Percentiles rank a stretch among this genome's conserved stretches.
These are phyloP conservation scores for Didymella exigua DNA, from an alignment of 2,329 filamentous ascomycete genomes.

Conservation along the genomic window DNA sequence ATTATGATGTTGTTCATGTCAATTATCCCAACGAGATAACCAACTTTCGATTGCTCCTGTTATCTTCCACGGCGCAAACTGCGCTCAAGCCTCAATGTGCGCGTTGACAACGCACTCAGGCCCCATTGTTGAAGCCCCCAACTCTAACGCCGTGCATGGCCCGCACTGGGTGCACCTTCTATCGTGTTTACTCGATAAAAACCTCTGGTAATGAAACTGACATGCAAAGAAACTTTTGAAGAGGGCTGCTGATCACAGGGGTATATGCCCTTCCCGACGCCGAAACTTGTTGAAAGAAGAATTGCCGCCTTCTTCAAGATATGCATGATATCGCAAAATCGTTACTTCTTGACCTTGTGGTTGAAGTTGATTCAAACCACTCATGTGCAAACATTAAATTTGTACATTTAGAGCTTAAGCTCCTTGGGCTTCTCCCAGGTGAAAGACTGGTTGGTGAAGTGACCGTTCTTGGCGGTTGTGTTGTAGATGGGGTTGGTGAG, in stretches of 20 bases:
- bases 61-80: slow-evolving; percentile 15
- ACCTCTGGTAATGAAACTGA: slow-evolving; percentile 29
- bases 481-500: slow-evolving; percentile 96
- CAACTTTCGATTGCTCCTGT: slow-evolving; percentile 13
- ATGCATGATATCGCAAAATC: slow-evolving; percentile 42
- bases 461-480: slow-evolving; percentile 98
- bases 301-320: slow-evolving; percentile 43
- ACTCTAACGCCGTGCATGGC: slow-evolving; percentile 26
- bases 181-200: slow-evolving; percentile 35
- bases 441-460: slow-evolving; percentile 99
- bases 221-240: slow-evolving; percentile 43
- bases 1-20: slow-evolving; percentile 4
- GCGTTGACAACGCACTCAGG: slow-evolving; percentile 39
- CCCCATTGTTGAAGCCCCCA: slow-evolving; percentile 34
- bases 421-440: slow-evolving; percentile 97
- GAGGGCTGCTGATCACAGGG: slow-evolving; percentile 39
- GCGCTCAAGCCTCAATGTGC: slow-evolving; percentile 27
- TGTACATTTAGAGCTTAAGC: slow-evolving; percentile 77
- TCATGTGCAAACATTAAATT: slow-evolving; percentile 38
- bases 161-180: slow-evolving; percentile 25
- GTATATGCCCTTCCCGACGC: slow-evolving; percentile 46
- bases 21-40: slow-evolving; percentile 8
- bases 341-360: slow-evolving; percentile 39
- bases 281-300: slow-evolving; percentile 51
- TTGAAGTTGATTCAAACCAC: slow-evolving; percentile 51